Percentiles rank a stretch among this genome's conserved stretches.
phyloP scores from a whole-genome alignment of 108 stramenopile species.

The Licmophora abbreviata region DNA sequence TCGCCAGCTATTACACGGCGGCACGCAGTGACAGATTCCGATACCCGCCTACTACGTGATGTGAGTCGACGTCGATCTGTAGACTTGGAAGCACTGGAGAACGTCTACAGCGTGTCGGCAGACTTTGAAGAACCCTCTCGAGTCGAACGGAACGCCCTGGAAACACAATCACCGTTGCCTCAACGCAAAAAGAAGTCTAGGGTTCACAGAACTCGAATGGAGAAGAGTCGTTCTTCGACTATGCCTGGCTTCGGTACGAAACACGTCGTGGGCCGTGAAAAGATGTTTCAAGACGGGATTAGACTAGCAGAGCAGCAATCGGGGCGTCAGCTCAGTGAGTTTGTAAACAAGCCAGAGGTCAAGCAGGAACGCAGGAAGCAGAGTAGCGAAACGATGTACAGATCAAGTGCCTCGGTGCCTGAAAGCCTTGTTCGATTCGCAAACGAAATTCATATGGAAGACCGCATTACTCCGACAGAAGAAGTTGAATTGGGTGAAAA shows the following conservation, averaged over 20 bases:
- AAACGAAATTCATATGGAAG: constrained; percentile 54
- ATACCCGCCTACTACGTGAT: too few relatives aligned
- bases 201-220: too few relatives aligned
- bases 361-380: constrained; percentile 12
- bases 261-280: constrained; percentile 10
- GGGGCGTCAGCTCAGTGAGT: constrained; percentile 15
- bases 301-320: constrained; percentile 17
- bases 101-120: too few relatives aligned
- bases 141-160: background rate
- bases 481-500: constrained; percentile 68
- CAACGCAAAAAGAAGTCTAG: background rate
- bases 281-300: constrained; percentile 19
- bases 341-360: constrained; percentile 6
- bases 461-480: constrained; percentile 60
- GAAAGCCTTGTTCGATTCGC: constrained; percentile 68
- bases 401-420: constrained; percentile 50
- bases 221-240: constrained; percentile 48
- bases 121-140: too few relatives aligned
- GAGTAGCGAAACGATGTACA: constrained; percentile 46
- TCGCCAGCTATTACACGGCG: too few relatives aligned
- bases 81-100: too few relatives aligned
- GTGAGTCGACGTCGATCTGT: too few relatives aligned
- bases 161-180: background rate
- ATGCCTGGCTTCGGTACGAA: constrained; percentile 65
- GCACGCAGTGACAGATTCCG: too few relatives aligned